These are phyloP conservation scores for Malbranchea cinnamomea DNA, from an alignment of 2,329 filamentous ascomycete species.

Conservation along the genomic window DNA sequence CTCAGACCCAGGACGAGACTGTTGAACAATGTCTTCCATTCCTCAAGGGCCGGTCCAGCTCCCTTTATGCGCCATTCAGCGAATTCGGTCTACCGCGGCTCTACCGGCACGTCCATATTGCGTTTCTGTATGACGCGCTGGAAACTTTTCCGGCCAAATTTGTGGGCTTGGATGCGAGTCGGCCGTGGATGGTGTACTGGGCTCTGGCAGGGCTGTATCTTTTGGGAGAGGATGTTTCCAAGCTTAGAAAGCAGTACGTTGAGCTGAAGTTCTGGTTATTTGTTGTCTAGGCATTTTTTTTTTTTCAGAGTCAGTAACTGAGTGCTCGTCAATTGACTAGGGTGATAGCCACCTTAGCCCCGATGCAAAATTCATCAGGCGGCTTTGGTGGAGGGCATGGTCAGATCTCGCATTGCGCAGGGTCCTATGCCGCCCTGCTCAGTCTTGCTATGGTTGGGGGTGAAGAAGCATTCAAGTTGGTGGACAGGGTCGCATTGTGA, in stretches of 20 bases:
- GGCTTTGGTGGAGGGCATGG: constrained; percentile 92
- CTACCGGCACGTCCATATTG: constrained; percentile 42
- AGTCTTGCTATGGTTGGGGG: constrained; percentile 67
- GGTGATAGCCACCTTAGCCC: constrained; percentile 56
- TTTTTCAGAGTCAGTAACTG: constrained; percentile 1
- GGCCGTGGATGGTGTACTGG: constrained; percentile 96
- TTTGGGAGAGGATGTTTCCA: constrained; percentile 56
- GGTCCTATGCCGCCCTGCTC: constrained; percentile 72
- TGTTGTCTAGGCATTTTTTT: constrained; percentile 5
- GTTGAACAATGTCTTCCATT: constrained; percentile 54
- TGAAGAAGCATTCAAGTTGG: constrained; percentile 53
- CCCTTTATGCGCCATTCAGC: constrained; percentile 45
- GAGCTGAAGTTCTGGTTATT: constrained; percentile 1
- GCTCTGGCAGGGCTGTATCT: constrained; percentile 59
- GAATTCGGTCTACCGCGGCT: constrained; percentile 58
- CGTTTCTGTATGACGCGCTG: constrained; percentile 34
- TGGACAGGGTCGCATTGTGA: constrained; percentile 65
- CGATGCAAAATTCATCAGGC: constrained; percentile 68
- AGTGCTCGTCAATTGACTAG: constrained; percentile 19
- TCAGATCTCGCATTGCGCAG: constrained; percentile 75
- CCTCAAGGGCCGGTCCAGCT: constrained; percentile 37
- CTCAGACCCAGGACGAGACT: constrained; percentile 52
- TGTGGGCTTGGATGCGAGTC: constrained; percentile 64
- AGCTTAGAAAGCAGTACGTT: constrained; percentile 48
- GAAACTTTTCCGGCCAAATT: constrained; percentile 53